Percentiles rank a stretch among this genome's conserved stretches.
phyloP scores from a whole-genome alignment of 106 monocot genomes.

The Hemerocallis citrina region DNA sequence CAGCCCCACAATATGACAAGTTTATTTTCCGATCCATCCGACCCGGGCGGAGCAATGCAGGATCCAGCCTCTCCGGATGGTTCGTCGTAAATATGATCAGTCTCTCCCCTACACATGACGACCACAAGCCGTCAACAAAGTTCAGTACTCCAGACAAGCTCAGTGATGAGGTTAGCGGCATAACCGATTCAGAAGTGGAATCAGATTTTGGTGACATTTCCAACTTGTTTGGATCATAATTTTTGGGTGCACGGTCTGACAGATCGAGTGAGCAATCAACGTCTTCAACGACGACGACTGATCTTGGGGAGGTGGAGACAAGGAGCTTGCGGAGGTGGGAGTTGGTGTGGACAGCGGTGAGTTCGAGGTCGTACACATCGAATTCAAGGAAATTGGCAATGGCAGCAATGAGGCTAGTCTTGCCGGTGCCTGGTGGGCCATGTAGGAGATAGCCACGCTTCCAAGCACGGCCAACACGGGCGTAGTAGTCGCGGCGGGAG shows the following conservation, averaged over 20 bases:
- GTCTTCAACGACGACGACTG: conserved; percentile 44
- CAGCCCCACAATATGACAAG: conserved; percentile 42
- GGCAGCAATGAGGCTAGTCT: conserved; percentile 51
- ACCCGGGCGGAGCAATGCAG: conserved; percentile 36
- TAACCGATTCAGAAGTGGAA: background rate
- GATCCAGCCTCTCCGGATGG: conserved; percentile 27
- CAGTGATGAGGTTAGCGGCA: background rate
- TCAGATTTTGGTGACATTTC: background rate
- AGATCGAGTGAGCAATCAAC: conserved; percentile 36
- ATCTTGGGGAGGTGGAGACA: conserved; percentile 29
- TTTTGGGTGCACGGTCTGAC: conserved; percentile 14
- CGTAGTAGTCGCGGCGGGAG: conserved; percentile 26
- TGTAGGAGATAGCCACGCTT: conserved; percentile 33
- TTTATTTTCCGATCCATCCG: conserved; percentile 61
- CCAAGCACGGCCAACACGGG: conserved; percentile 31
- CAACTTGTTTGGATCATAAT: background rate
- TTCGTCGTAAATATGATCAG: conserved; percentile 45
- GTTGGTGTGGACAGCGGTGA: conserved; percentile 37
- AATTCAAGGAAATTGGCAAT: conserved; percentile 45
- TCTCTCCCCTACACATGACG: conserved; percentile 40
- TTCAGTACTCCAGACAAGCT: conserved; percentile 36
- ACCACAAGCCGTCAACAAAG: conserved; percentile 47
- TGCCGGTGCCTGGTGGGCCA: conserved; percentile 55
- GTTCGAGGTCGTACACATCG: conserved; percentile 39
- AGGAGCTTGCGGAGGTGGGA: conserved; percentile 42